These are phyloP conservation scores for Tulasnella sp. DNA, from an alignment of 768 basidiomycete species.

Conservation along the genomic window DNA sequence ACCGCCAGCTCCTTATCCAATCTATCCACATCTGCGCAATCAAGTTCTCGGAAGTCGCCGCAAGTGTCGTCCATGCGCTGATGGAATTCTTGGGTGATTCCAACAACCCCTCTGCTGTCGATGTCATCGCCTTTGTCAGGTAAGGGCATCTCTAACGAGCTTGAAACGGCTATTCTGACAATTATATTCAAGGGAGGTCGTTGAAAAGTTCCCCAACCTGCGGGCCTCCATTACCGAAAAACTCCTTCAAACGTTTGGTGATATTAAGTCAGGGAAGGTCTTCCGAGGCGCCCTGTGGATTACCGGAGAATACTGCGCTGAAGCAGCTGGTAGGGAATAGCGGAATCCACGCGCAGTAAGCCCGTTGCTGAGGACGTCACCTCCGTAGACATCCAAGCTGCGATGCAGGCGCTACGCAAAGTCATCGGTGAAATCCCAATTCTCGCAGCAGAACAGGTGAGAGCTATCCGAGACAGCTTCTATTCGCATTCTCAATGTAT, in stretches of 20 bases:
- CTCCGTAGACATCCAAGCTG: conserved; percentile 62
- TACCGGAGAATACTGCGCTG: conserved; percentile 86
- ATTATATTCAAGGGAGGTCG: conserved; percentile 69
- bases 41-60: conserved; percentile 95
- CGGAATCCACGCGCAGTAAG: neutral
- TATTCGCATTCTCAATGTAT: neutral
- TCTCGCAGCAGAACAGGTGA: conserved; percentile 80
- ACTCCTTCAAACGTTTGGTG: conserved; percentile 74
- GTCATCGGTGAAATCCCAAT: conserved; percentile 98
- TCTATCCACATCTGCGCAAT: conserved; percentile 96
- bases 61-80: conserved; percentile 88
- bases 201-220: conserved; percentile 93
- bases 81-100: conserved; percentile 96
- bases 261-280: conserved; percentile 95
- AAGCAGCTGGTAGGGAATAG: conserved; percentile 51
- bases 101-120: conserved; percentile 91
- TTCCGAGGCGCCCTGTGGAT: conserved; percentile 98
- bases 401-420: conserved; percentile 78
- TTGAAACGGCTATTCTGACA: neutral
- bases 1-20: conserved; percentile 94
- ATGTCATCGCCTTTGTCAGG: conserved; percentile 87
- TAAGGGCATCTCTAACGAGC: conserved; percentile 42
- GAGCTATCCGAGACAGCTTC: conserved; percentile 37
- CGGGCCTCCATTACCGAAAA: conserved; percentile 83
- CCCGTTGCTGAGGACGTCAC: neutral